Percentiles rank a stretch among this genome's conserved stretches.
Conservation (phyloP, 176 grass and related monocot species). For the Aegilops sharonensis region DNA sequence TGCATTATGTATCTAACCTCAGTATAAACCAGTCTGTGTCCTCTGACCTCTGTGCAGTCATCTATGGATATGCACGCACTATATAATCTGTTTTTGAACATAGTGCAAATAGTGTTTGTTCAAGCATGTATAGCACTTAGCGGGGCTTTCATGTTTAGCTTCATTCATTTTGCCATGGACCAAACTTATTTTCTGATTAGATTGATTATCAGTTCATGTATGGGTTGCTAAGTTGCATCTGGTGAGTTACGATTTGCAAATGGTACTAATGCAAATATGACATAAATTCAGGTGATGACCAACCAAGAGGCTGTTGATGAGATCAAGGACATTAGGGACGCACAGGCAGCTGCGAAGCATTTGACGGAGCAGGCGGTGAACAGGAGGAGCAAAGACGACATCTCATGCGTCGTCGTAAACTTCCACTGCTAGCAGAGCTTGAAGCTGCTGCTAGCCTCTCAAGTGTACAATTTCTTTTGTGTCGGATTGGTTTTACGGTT, state of each 20-base stretch:
- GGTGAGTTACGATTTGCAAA: background rate
- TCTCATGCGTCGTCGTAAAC: constrained; percentile 82
- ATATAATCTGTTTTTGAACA: constrained; percentile 7
- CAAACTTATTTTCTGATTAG: background rate
- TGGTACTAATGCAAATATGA: background rate
- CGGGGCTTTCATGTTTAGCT: background rate
- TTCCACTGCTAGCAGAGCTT: constrained; percentile 46
- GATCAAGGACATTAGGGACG: constrained; percentile 83
- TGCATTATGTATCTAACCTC: constrained; percentile 10
- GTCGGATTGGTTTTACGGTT: background rate
- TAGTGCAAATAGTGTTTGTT: background rate
- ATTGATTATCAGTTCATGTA: background rate
- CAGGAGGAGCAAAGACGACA: constrained; percentile 92
- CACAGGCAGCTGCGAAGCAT: constrained; percentile 69
- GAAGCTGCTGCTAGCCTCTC: background rate
- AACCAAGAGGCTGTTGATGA: constrained; percentile 83
- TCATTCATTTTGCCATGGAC: background rate
- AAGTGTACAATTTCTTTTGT: constrained; percentile 22
- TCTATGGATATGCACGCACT: background rate
- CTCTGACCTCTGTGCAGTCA: background rate
- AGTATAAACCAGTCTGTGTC: background rate
- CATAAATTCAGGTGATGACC: constrained; percentile 65
- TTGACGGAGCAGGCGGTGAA: constrained; percentile 65
- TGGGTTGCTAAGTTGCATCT: background rate
- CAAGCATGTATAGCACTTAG: background rate